phyloP scores from a whole-genome alignment of 768 basidiomycete genomes.

The Tulasnella sp. region DNA sequence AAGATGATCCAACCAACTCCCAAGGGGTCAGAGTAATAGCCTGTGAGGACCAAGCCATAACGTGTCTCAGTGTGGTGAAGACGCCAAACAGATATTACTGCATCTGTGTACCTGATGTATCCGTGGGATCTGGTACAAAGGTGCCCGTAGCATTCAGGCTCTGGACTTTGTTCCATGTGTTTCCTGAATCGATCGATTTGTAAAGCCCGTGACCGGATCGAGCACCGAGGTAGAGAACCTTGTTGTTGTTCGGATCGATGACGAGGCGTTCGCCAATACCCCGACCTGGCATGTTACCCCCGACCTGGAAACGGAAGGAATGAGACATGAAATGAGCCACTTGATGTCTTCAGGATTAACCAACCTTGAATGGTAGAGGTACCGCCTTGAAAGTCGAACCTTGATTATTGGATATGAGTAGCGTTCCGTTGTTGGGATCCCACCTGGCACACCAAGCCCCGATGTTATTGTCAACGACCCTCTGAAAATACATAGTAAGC shows the following conservation, averaged over 20 bases:
- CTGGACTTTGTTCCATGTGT: slow-evolving; percentile 45
- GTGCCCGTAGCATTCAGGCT: too few relatives aligned
- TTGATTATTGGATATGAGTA: slow-evolving; percentile 21
- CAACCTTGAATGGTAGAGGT: slow-evolving; percentile 43
- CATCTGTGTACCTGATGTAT: too few relatives aligned
- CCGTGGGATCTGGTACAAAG: too few relatives aligned
- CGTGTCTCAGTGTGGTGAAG: too few relatives aligned
- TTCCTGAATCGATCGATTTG: slow-evolving; percentile 51
- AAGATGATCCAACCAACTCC: slow-evolving; percentile 51
- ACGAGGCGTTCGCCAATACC: slow-evolving; percentile 38
- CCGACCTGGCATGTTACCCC: slow-evolving; percentile 59
- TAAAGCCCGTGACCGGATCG: slow-evolving; percentile 53
- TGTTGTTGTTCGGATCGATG: slow-evolving; percentile 52
- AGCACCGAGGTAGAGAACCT: slow-evolving; percentile 53
- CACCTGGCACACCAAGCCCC: too few relatives aligned
- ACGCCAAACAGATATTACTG: too few relatives aligned
- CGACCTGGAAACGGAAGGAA: slow-evolving; percentile 31
- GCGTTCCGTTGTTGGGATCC: slow-evolving; percentile 53
- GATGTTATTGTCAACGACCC: too few relatives aligned
- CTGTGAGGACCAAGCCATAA: too few relatives aligned
- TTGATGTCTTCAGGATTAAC: too few relatives aligned
- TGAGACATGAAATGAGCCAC: too few relatives aligned
- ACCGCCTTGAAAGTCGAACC: slow-evolving; percentile 25
- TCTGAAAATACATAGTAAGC: too few relatives aligned
- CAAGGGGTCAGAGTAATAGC: slow-evolving; percentile 16